Evolutionary conservation across 2,329 filamentous ascomycete species (phyloP).

Genomic region (Cladorrhinum sp.): DNA sequence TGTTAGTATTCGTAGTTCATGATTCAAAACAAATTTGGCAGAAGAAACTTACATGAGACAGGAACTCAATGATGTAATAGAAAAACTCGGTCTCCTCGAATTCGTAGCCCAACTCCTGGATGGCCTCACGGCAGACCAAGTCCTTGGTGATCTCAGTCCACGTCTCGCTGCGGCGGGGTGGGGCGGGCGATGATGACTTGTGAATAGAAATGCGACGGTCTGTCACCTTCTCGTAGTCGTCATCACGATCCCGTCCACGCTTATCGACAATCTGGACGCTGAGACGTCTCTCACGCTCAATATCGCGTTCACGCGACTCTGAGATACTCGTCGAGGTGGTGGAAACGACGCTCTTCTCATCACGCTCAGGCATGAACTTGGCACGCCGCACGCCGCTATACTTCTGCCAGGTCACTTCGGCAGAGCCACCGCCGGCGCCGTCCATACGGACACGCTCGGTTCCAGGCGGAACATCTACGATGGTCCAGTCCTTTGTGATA

Average conservation of each 20-base stretch:
- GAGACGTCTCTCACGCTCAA: conserved; percentile 27
- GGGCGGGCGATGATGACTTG: conserved; percentile 34
- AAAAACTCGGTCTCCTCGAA: conserved; percentile 87
- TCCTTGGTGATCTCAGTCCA: conserved; percentile 99
- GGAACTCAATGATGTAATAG: conserved; percentile 90
- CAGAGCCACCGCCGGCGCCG: conserved; percentile 68
- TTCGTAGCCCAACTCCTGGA: conserved; percentile 78
- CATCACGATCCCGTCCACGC: conserved; percentile 26
- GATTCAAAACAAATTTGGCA: conserved; percentile 6
- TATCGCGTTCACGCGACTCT: conserved; percentile 15
- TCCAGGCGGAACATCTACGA: conserved; percentile 80
- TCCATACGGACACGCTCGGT: conserved; percentile 82
- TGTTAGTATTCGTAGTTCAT: conserved; percentile 26
- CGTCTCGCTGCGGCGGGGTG: conserved; percentile 60
- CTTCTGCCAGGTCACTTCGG: conserved; percentile 75
- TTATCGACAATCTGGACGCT: conserved; percentile 30
- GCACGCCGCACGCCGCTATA: conserved; percentile 75
- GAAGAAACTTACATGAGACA: conserved; percentile 70
- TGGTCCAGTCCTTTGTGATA: conserved; percentile 72
- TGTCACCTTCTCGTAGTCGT: conserved; percentile 50
- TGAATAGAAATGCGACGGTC: conserved; percentile 47
- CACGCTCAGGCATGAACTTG: conserved; percentile 69
- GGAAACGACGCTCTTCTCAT: conserved; percentile 37
- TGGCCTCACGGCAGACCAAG: conserved; percentile 79
- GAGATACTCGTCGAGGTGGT: conserved; percentile 27